Base-by-base conservation (phyloP, 768 basidiomycete species). In the Dacryopinax spathularia region DNA sequence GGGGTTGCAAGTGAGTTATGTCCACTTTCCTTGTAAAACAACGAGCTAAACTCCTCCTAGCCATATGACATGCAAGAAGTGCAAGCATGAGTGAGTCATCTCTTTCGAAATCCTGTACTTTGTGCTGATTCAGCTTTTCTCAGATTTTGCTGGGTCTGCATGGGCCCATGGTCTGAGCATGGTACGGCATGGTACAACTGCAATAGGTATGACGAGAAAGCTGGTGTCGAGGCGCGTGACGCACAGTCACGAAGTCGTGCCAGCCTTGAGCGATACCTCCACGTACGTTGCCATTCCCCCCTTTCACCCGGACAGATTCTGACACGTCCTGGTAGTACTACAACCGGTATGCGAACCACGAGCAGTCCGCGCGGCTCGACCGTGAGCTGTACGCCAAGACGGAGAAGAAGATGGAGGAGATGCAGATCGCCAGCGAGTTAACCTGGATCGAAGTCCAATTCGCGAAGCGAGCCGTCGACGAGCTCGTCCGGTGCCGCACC, bases 61-160 rank as follows among this genome's bases (percentile, higher is more conserved):
- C 79, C 96, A 99, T 74, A 99, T 99, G 95, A 98, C 95, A 20
- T 98, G 96, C 80, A 95, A 96, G 81, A 98, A 97, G 77, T 98
- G 96, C 81, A 95, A 91, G 71, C 84, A 92, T 68, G 91, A 91
- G 78, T 75, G 66, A 62, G 72, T 67, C 15, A n/a, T n/a, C n/a
- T n/a, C 7, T 1, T 1, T 62, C n/a, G 48, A 29, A 2, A 15
- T 43, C 29, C 62, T 31, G 41, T 2, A 60, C 56, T 62, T 20
- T 68, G 25, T 65, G 27, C 60, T 63, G 60, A 12, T 64, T 44
- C n/a, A 65, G 20, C 16, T 69, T 68, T 56, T 61, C 63, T 48
- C 69, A 74, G 73, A 68, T 99, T 97, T 74, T 99, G 96, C 73
- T 99, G 96, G 96, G 94, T 99, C 37, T 99, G 96, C 77, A 96